Evolutionary conservation across 257 asterid species (phyloP).

Genomic region (Echites panduratus): DNA sequence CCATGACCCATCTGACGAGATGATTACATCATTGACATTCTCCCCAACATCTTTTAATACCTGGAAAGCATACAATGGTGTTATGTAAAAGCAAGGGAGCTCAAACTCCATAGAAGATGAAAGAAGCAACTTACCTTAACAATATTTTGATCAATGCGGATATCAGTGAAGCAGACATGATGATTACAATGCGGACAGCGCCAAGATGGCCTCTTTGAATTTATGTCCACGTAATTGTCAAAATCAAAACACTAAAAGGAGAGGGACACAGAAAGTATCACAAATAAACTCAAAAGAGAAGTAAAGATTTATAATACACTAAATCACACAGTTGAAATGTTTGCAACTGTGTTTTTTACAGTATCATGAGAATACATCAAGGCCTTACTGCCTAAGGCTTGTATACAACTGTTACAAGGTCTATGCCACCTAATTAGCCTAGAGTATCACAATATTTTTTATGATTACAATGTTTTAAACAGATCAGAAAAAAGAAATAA

Average conservation of each 20-base stretch:
- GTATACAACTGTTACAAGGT: neutral
- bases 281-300: constrained; percentile 10
- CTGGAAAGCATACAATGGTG: constrained; percentile 34
- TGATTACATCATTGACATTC: constrained; percentile 39
- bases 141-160: constrained; percentile 73
- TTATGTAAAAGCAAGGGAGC: constrained; percentile 11
- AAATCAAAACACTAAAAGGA: constrained; percentile 76
- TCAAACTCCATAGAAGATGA: constrained; percentile 1
- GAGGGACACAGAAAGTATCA: neutral
- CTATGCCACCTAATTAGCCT: neutral
- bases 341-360: neutral
- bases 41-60: constrained; percentile 65
- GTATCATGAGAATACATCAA: neutral
- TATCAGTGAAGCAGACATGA: constrained; percentile 69
- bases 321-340: neutral
- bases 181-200: constrained; percentile 95
- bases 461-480: neutral
- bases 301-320: neutral
- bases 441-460: neutral
- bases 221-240: constrained; percentile 67
- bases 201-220: constrained; percentile 87
- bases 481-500: neutral
- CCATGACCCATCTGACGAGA: constrained; percentile 89
- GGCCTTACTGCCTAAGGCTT: neutral
- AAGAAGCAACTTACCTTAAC: constrained; percentile 64